Evolutionary conservation across 2,329 filamentous ascomycete species (phyloP), one percentile per base, ranked within the genome.

Genomic region (Mycosphaerella sp.): DNA sequence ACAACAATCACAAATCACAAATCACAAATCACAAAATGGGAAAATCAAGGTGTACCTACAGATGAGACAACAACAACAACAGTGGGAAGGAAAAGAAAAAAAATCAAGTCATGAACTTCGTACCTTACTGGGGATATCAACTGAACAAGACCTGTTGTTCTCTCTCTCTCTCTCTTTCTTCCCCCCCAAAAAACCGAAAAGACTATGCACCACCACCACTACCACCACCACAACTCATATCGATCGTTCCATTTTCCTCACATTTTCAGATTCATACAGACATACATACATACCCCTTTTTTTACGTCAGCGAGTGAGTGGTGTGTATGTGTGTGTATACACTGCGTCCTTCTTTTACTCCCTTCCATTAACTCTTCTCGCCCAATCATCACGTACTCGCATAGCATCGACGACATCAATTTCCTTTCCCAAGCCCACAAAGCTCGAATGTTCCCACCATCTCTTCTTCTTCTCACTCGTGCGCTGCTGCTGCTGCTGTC

Each of bases 331-430:
- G 21, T 21, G 21, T 21, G 21, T 21, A 21, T 21, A 21, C 21
- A 21, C 21, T 2, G 21, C 21, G 3, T 21, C 21, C 2, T 21
- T 21, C 21, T 32, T 60, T 60, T 55, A 76, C 55, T 76, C 73
- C 42, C 69, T 62, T 4, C 87, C 87, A 66, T 84, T 83, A 54
- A 95, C 83, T 57, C 92, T 80, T 67, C 87, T 83, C 58, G 80
- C 79, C 86, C 90, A 97, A 71, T 97, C 92, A 64, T 96, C 91
- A 48, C 86, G 84, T 14, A 95, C 80, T 47, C 88, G 79, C 60
- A 85, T 78, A 32, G 85, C 86, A 69, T 97, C 92, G 2, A 96
- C 89, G 14, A 97, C 84, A 39, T 95, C 84, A 29, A 96, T 84
- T 3, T 89, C 88, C 67, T 93, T 86, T 12, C 92, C 92, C 54